Base-by-base conservation (phyloP, 257 asterid species). In the Lycium ferocissimum region DNA sequence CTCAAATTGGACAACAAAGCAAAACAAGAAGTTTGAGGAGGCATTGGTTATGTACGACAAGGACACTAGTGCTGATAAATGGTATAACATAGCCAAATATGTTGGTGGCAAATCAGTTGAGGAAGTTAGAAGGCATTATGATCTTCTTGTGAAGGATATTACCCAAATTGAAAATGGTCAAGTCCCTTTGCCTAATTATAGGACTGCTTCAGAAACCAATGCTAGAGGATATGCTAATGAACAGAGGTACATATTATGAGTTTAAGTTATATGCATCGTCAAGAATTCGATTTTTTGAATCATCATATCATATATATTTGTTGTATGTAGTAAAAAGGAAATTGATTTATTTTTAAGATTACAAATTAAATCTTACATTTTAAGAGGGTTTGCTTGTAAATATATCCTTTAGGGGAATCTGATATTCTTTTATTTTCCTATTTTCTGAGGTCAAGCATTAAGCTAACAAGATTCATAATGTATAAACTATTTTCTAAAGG, bases 11-110 rank as follows among this genome's bases (percentile, higher is more conserved):
- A 90, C 92, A 22, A 83, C 90, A 18, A 87, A 82, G 54, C 92
- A 90, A 65, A 90, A 90, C 92, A 90, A 90, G 83, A 90, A 85
- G 45, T 90, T 90, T n/a, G 92, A 90, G 79, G 92, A 90, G 43
- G 92, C 92, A 71, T 65, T 90, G 87, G 92, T 87, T 9, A 58
- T 47, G 83, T 88, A 81, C 63, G 92, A 88, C 54, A 87, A 82
- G 88, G 92, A 88, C 83, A 88, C 90, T 22, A 75, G 6, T 15
- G 88, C 88, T n/a, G 90, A 90, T 53, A 87, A 90, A n/a, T 88
- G 90, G 92, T 65, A 82, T 12, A 87, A 90, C 58, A 90, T 90
- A 26, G 90, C 92, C 8, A 85, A 88, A 85, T 87, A 85, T 17
- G 92, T 90, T 6, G 90, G 83, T 35, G 92, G 91, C 0, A 90